Base-by-base conservation (phyloP, 2,329 filamentous ascomycete genomes). In the Graphiopsis chlorocephala region DNA sequence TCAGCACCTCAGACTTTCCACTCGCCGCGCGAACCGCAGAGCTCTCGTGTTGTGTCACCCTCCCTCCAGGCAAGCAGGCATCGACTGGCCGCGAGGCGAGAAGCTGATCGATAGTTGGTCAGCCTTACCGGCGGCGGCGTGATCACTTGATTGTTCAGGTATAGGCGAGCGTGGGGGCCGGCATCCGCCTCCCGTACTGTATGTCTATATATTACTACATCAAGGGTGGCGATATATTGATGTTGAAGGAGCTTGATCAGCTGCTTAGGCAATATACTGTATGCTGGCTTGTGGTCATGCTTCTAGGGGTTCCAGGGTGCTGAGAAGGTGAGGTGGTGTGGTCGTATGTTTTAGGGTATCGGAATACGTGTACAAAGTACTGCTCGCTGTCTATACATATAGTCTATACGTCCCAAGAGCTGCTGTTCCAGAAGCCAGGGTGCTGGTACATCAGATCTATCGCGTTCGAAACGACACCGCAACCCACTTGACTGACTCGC, bases 91-190 rank as follows among this genome's bases (percentile, higher is more conserved):
- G 48, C 26, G 48, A 52, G 28, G 48, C 26, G 26, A 31, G n/a
- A 28, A 52, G 48, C 48, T 52, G 26, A 52, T 35, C 11, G 42
- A 26, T 56, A 31, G 53, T 56, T 56, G 53, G 53, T 56, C 53
- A 56, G 53, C 53, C 53, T 56, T 56, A 56, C 53, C 31, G 53
- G 31, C 53, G 53, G n/a, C 31, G 31, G 53, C 31, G 53, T 56
- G 53, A 35, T 56, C 53, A 56, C 53, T 56, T 56, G 53, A 38
- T 38, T 56, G 31, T 56, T 38, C 28, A 56, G 53, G 53, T 20
- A 17, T n/a, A 10, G 11, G 25, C 25, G 17, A 35, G 53, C 53
- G 53, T 56, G 53, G 53, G 53, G 53, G 53, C 17, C 12, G 45
- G 15, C 35, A 38, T 11, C n/a, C 28, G 14, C 50, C 15, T 53